Evolutionary conservation across 257 asterid species (phyloP).

Genomic region (Przewalskia tangutica): DNA sequence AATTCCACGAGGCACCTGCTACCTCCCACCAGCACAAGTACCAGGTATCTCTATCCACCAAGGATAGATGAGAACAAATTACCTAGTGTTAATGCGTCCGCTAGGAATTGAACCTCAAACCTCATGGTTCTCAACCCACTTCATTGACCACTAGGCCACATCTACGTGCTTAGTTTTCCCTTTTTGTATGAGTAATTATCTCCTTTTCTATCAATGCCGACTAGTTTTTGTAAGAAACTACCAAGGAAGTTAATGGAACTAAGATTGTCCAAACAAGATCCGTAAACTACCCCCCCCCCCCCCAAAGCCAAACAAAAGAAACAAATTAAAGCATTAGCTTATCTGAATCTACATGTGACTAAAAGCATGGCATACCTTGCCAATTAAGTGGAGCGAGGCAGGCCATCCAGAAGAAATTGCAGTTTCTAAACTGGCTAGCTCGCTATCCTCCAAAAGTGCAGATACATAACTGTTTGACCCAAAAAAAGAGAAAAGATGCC

Average conservation of each 20-base stretch:
- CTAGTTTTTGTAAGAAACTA: background rate
- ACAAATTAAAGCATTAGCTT: background rate
- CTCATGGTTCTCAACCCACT: too few species aligned
- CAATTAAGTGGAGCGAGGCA: conserved; percentile 87
- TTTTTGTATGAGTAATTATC: background rate
- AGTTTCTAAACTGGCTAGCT: conserved; percentile 50
- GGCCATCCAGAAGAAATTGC: conserved; percentile 90
- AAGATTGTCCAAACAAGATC: background rate
- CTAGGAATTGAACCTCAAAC: too few species aligned
- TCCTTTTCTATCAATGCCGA: background rate
- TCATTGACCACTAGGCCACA: too few species aligned
- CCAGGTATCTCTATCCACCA: background rate
- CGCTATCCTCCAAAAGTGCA: conserved; percentile 65
- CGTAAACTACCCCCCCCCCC: background rate
- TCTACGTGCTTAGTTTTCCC: background rate
- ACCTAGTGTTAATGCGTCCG: background rate
- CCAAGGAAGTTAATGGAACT: too few species aligned
- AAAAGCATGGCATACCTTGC: conserved; percentile 50
- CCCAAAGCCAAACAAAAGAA: background rate
- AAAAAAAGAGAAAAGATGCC: conserved; percentile 5
- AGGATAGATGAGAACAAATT: background rate
- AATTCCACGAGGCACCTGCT: background rate
- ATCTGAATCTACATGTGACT: background rate
- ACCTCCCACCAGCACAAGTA: background rate
- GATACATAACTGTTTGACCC: conserved; percentile 64